Evolutionary conservation across 192 early-diverging fungal genomes (phyloP), one percentile per base, ranked within the genome.

Genomic region (Backusella luteola): DNA sequence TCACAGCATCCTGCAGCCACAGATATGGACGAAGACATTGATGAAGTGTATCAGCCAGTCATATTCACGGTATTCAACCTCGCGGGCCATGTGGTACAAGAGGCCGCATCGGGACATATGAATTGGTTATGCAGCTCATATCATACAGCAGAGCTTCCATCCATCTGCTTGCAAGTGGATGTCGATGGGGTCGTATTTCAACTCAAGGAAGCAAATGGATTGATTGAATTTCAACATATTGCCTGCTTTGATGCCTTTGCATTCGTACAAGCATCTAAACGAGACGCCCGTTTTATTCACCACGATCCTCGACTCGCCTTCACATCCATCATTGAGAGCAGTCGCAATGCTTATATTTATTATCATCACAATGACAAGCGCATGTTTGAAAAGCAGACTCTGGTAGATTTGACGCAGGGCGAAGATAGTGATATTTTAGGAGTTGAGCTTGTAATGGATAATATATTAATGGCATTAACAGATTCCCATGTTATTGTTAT

Each of bases 261-360:
- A 6, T 94, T 91, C 75, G 89, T 94, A 14, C 91, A 92, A 74
- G 92, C 90, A 29, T 89, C 90, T 75, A 94, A 94, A 79, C 84
- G 90, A 56, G 93, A 94, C 77, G 86, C 84, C 66, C 81, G 90
- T 23, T 88, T 90, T 74, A 82, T 89, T 46, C 84, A 84, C 70
- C 81, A 90, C 69, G 92, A 92, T 84, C 85, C 87, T 1, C 36
- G 38, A 6, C 69, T 80, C 14, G 59, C 73, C 0, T 89, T 89
- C 71, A 73, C 82, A 15, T 79, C 80, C 5, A 84, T 89, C 76
- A 70, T 88, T 6, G 88, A 89, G 68, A 81, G 85, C 39, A 87
- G 81, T 67, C 79, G 87, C 3, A 87, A 85, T 68, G 81, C 83
- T 9, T 89, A 85, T 66, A 77, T 89, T 11, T 89, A 89, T 53